Conservation (phyloP, 2,329 filamentous ascomycete species). For the Penicillium sp. region DNA sequence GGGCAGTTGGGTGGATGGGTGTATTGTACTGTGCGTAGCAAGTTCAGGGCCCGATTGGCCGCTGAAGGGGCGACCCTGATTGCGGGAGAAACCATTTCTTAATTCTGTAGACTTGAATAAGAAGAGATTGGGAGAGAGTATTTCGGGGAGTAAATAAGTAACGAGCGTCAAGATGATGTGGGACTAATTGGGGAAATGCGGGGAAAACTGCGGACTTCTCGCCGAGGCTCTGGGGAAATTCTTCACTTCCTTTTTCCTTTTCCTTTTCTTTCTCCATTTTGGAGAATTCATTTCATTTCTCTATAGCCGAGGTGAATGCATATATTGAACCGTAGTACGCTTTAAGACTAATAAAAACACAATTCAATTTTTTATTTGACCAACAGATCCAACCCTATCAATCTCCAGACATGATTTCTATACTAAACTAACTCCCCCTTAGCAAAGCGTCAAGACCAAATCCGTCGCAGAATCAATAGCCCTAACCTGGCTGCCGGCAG, state of each 20-base stretch:
- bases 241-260: too few species aligned
- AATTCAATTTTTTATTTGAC: neutral
- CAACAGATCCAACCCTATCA: neutral
- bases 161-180: conserved; percentile 7
- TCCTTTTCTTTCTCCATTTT: neutral
- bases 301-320: neutral
- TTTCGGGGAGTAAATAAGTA: conserved; percentile 4
- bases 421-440: neutral
- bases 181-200: conserved; percentile 22
- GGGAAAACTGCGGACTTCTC: conserved; percentile 22
- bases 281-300: neutral
- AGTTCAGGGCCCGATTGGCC: conserved; percentile 51
- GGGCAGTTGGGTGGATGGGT: conserved; percentile 84
- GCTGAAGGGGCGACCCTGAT: conserved; percentile 48
- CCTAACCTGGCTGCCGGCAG: conserved; percentile 31
- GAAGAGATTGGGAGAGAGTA: conserved; percentile 3
- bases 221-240: conserved; percentile 12
- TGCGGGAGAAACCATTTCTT: conserved; percentile 32
- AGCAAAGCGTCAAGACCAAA: conserved; percentile 30
- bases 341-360: too few species aligned
- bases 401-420: neutral
- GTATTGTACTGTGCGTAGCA: conserved; percentile 86
- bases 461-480: conserved; percentile 20
- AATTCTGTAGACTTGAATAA: neutral
- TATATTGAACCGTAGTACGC: too few species aligned